Percentiles rank a stretch among this genome's conserved stretches.
These are phyloP conservation scores for Rubia peregrina DNA, from an alignment of 305 asterid genomes.

Conservation along the genomic window DNA sequence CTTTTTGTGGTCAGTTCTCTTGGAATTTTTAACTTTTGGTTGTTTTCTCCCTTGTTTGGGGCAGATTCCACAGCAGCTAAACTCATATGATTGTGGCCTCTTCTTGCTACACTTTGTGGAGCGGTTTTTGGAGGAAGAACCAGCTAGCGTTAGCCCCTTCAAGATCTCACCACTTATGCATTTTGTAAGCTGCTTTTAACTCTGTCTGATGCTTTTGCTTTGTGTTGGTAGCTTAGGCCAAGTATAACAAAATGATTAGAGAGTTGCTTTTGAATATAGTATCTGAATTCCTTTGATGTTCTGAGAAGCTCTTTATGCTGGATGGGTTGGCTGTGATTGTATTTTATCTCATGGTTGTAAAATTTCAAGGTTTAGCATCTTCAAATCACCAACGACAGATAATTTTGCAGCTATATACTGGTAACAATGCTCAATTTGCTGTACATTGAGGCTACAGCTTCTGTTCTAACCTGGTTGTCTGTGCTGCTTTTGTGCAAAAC, in stretches of 20 bases:
- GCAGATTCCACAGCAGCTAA: constrained; percentile 97
- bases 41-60: constrained; percentile 3
- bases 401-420: not conserved
- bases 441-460: not conserved
- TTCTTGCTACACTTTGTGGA: constrained; percentile 93
- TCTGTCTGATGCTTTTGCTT: not conserved
- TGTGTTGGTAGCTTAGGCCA: not conserved
- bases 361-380: not conserved
- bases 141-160: constrained; percentile 53
- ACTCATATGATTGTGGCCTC: constrained; percentile 87
- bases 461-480: not conserved
- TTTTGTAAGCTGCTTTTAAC: constrained; percentile 49
- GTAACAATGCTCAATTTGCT: not conserved
- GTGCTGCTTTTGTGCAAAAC: not conserved
- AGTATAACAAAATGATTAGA: not conserved
- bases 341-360: not conserved
- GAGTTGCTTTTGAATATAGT: constrained; percentile 16
- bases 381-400: not conserved
- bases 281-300: not conserved
- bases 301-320: not conserved
- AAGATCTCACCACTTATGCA: constrained; percentile 49
- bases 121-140: constrained; percentile 75
- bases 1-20: not conserved
- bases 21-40: not conserved
- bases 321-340: not conserved